A percentile compares a stretch with the other conserved stretches of the same genome.
These are phyloP conservation scores for Sordariomycetes sp. DNA, from an alignment of 2,329 filamentous ascomycete species.

Conservation along the genomic window DNA sequence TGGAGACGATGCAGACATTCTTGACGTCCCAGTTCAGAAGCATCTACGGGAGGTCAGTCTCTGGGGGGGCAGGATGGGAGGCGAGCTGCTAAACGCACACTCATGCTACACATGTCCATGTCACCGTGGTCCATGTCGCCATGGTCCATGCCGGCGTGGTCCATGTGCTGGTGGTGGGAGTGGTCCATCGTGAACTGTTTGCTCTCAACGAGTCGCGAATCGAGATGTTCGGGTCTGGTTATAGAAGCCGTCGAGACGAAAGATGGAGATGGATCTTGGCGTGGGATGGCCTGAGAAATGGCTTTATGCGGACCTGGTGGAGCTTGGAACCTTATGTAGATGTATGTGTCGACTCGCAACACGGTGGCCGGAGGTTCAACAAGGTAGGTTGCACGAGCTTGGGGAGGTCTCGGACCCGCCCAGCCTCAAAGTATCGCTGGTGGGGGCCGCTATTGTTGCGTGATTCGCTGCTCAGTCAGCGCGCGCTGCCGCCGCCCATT, in stretches of 20 bases:
- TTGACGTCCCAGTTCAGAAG: constrained; percentile 93
- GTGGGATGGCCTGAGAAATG: not conserved
- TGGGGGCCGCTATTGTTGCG: too few species aligned
- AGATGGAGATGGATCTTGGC: not conserved
- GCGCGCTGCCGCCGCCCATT: too few species aligned
- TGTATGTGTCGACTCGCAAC: too few species aligned
- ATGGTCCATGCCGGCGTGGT: constrained; percentile 36
- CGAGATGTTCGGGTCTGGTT: not conserved
- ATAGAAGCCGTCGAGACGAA: not conserved
- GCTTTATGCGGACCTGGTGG: not conserved
- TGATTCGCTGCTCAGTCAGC: too few species aligned
- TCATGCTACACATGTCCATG: constrained; percentile 79
- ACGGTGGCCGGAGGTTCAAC: too few species aligned
- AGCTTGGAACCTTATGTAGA: too few species aligned
- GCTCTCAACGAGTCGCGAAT: not conserved
- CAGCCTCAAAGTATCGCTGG: too few species aligned
- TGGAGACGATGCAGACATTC: constrained; percentile 94
- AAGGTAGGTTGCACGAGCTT: too few species aligned
- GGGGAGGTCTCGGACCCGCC: too few species aligned
- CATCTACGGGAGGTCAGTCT: constrained; percentile 50
- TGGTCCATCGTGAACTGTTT: constrained; percentile 26
- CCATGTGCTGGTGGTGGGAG: constrained; percentile 20
- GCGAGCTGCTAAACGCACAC: constrained; percentile 43
- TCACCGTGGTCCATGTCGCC: constrained; percentile 43
- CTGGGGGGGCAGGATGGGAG: not conserved